These are phyloP conservation scores for Prinsepia uniflora DNA, from an alignment of 306 rosid genomes.

Conservation along the genomic window DNA sequence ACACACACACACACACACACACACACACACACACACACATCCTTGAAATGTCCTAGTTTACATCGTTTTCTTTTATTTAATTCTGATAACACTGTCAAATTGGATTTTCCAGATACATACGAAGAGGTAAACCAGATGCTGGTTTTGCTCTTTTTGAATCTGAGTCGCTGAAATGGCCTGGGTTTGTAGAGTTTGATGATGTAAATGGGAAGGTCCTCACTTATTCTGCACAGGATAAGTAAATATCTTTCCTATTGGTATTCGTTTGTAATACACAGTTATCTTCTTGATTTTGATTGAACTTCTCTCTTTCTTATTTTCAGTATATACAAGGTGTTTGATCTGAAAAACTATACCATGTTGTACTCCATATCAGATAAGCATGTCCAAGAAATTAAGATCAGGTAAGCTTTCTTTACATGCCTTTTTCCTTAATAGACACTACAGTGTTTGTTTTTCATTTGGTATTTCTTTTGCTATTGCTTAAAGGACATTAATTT, in stretches of 20 bases:
- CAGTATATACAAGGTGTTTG: slow-evolving; percentile 94
- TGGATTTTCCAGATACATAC: slow-evolving; percentile 61
- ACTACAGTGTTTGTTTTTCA: neutral
- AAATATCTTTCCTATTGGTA: slow-evolving; percentile 12
- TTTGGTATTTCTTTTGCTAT: neutral
- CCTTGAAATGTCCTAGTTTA: neutral
- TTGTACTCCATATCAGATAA: slow-evolving; percentile 84
- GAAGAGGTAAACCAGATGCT: slow-evolving; percentile 80
- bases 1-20: no score
- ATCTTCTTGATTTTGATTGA: slow-evolving; percentile 24
- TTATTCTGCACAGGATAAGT: slow-evolving; percentile 90
- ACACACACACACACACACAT: no score
- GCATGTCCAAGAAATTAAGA: slow-evolving; percentile 83
- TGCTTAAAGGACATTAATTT: neutral
- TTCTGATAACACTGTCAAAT: slow-evolving; percentile 17
- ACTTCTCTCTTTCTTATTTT: slow-evolving; percentile 19
- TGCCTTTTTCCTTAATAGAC: neutral
- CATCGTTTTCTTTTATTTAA: neutral
- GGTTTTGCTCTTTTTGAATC: slow-evolving; percentile 91
- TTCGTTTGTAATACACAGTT: slow-evolving; percentile 3
- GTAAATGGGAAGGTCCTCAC: slow-evolving; percentile 92
- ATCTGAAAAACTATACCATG: slow-evolving; percentile 85
- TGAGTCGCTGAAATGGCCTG: slow-evolving; percentile 92
- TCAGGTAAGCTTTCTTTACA: slow-evolving; percentile 50
- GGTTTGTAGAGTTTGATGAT: slow-evolving; percentile 95